Evolutionary conservation across 2,329 filamentous ascomycete genomes (phyloP).

Genomic region (Fonsecaea pedrosoi): DNA sequence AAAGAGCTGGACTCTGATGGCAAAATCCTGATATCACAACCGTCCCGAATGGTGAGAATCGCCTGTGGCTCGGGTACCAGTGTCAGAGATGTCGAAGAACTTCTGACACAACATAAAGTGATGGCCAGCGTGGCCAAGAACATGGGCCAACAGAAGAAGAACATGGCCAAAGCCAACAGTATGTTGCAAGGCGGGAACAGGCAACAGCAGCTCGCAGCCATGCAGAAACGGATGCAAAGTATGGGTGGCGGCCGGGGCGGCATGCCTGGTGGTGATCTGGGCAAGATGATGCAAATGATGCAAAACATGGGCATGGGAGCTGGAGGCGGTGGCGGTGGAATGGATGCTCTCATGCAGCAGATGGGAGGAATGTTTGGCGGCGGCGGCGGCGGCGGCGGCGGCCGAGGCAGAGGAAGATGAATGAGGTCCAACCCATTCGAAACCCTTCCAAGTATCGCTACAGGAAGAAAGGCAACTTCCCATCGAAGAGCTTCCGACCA

Average conservation of each 20-base stretch:
- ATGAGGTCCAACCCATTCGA: neutral
- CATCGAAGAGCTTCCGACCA: neutral
- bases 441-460: neutral
- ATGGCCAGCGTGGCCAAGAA: constrained; percentile 99
- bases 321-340: constrained; percentile 65
- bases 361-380: constrained; percentile 68
- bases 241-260: constrained; percentile 80
- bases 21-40: constrained; percentile 91
- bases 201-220: constrained; percentile 85
- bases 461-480: neutral
- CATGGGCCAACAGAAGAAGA: constrained; percentile 97
- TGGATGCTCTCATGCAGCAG: constrained; percentile 77
- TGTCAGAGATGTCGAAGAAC: constrained; percentile 91
- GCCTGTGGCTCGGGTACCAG: constrained; percentile 88
- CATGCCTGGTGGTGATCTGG: constrained; percentile 71
- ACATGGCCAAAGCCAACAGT: constrained; percentile 91
- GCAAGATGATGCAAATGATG: constrained; percentile 88
- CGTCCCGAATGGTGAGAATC: constrained; percentile 88
- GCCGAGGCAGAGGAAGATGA: constrained; percentile 55
- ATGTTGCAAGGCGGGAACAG: constrained; percentile 91
- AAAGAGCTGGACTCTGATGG: constrained; percentile 96
- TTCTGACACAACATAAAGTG: constrained; percentile 97
- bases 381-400: constrained; percentile 43
- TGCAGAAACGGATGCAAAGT: constrained; percentile 93
- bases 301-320: constrained; percentile 88